These are phyloP conservation scores for Cutaneotrichosporon arboriforme DNA, from an alignment of 1,284 basidiomycete genomes.

Conservation along the genomic window DNA sequence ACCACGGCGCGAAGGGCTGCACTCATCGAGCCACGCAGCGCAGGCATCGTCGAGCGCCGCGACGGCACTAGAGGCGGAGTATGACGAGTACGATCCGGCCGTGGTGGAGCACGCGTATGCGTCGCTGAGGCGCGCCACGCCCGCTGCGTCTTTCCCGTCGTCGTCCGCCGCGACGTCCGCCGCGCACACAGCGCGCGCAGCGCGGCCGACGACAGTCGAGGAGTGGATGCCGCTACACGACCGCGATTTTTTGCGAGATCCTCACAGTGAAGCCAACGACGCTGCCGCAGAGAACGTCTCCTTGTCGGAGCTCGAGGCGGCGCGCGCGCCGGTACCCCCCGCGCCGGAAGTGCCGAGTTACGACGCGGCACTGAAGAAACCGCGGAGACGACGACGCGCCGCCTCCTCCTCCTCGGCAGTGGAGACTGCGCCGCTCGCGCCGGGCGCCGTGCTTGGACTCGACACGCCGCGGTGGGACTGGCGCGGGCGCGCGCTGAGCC, in stretches of 20 bases:
- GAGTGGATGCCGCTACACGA: constrained; percentile 6
- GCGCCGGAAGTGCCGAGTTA: background rate
- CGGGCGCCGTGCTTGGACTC: constrained; percentile 22
- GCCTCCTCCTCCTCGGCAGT: background rate
- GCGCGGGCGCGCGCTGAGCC: constrained; percentile 16
- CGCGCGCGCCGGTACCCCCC: background rate
- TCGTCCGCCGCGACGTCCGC: background rate
- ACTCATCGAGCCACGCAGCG: no score
- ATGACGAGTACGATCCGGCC: background rate
- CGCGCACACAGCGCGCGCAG: background rate
- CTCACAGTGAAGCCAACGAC: background rate
- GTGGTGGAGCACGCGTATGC: constrained; percentile 1
- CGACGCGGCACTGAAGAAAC: constrained; percentile 9
- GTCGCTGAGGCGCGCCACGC: background rate
- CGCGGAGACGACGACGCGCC: constrained; percentile 7
- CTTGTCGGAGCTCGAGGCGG: background rate
- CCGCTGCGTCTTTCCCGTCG: background rate
- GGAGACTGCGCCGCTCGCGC: constrained; percentile 13
- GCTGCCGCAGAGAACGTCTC: background rate
- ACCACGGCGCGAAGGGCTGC: no score
- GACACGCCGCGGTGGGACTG: constrained; percentile 39
- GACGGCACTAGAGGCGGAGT: no score
- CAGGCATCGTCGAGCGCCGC: no score
- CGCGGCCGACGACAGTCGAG: background rate
- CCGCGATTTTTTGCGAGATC: background rate